phyloP scores from a whole-genome alignment of 164 flowering plant genomes.

The Chloranthus sessilifolius region DNA sequence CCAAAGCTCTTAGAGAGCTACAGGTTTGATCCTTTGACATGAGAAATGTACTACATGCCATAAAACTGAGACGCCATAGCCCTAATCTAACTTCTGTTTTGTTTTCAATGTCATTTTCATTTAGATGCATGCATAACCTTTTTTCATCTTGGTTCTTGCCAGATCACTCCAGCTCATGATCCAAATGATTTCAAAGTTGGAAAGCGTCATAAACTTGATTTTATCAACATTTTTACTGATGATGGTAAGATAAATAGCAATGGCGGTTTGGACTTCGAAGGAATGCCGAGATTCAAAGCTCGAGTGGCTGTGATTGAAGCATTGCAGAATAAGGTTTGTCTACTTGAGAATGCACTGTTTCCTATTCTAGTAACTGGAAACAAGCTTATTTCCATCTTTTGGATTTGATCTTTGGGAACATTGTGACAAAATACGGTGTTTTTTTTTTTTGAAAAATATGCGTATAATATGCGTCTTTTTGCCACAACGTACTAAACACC shows the following conservation, averaged over 20 bases:
- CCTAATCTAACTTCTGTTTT: neutral
- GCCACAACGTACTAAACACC: too few relatives aligned
- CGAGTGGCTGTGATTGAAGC: conserved; percentile 73
- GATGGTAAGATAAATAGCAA: conserved; percentile 89
- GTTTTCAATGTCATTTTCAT: neutral
- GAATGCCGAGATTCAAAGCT: conserved; percentile 89
- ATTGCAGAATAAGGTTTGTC: conserved; percentile 65
- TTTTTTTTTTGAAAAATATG: too few relatives aligned
- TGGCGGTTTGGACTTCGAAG: conserved; percentile 77
- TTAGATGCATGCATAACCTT: neutral
- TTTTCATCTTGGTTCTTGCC: conserved; percentile 15
- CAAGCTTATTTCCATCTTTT: too few relatives aligned
- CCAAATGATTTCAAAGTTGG: conserved; percentile 99
- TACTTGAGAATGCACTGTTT: too few relatives aligned
- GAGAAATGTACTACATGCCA: too few relatives aligned
- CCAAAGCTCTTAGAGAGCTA: too few relatives aligned
- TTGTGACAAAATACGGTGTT: too few relatives aligned
- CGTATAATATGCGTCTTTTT: too few relatives aligned
- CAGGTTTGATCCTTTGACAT: too few relatives aligned
- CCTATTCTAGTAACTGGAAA: too few relatives aligned
- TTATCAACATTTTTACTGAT: conserved; percentile 86
- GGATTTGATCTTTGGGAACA: too few relatives aligned
- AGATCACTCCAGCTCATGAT: conserved; percentile 99
- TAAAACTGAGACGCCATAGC: too few relatives aligned
- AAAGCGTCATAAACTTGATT: conserved; percentile 78